phyloP scores from a whole-genome alignment of 164 flowering plant species.

The Vitis rotundifolia region DNA sequence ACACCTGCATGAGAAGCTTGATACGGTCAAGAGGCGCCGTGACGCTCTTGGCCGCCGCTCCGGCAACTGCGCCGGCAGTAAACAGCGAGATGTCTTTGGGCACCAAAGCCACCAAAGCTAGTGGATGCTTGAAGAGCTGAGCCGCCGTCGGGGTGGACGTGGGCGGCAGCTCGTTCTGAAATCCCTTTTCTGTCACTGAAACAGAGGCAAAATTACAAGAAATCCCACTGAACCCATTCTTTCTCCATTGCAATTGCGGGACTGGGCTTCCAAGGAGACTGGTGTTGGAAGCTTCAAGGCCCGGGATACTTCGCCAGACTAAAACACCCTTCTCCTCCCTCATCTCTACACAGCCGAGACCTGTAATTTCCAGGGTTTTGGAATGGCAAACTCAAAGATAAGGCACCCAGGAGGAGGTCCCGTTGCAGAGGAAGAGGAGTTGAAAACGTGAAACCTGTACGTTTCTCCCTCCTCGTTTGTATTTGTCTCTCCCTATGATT shows the following conservation, averaged over 20 bases:
- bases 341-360: slow-evolving; percentile 14
- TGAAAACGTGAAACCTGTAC: background rate
- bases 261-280: background rate
- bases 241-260: slow-evolving; percentile 12
- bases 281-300: slow-evolving; percentile 17
- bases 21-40: slow-evolving; percentile 92
- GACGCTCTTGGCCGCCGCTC: slow-evolving; percentile 83
- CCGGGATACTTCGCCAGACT: slow-evolving; percentile 35
- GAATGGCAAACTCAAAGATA: background rate
- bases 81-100: slow-evolving; percentile 83
- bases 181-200: slow-evolving; percentile 41
- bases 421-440: background rate
- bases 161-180: slow-evolving; percentile 29
- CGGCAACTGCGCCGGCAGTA: slow-evolving; percentile 84
- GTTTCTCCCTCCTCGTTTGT: background rate
- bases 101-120: slow-evolving; percentile 62
- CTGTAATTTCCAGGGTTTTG: too few relatives aligned
- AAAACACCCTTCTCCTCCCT: slow-evolving; percentile 32
- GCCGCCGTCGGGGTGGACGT: slow-evolving; percentile 33
- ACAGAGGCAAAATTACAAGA: slow-evolving; percentile 43
- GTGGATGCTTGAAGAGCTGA: slow-evolving; percentile 79
- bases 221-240: slow-evolving; percentile 10
- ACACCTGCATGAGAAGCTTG: slow-evolving; percentile 91
- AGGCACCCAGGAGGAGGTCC: background rate
- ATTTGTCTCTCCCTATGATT: too few relatives aligned